phyloP scores from a whole-genome alignment of 768 basidiomycete species.

The Russula emetica region DNA sequence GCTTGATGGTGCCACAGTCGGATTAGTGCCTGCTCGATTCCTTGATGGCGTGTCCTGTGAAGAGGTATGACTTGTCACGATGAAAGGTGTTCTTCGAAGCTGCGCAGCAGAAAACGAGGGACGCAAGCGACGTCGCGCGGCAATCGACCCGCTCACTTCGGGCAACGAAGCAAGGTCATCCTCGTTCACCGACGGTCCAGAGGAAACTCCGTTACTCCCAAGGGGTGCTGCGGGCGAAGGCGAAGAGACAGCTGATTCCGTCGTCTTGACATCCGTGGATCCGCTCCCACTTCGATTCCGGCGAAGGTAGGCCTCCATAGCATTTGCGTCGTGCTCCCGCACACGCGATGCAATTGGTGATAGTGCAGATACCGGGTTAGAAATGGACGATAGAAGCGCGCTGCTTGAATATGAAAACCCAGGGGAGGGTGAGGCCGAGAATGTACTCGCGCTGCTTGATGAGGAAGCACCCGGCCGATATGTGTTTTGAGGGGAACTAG shows the following conservation, averaged over 20 bases:
- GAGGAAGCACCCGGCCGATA: slow-evolving; percentile 56
- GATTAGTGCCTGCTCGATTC: slow-evolving; percentile 65
- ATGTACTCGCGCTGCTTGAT: slow-evolving; percentile 43
- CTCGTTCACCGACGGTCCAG: slow-evolving; percentile 48
- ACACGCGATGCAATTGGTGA: slow-evolving; percentile 79
- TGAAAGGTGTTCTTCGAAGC: slow-evolving; percentile 42
- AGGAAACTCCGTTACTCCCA: slow-evolving; percentile 32
- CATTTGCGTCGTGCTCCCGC: slow-evolving; percentile 79
- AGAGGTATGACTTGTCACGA: slow-evolving; percentile 18
- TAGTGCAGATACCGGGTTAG: slow-evolving; percentile 46
- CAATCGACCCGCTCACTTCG: slow-evolving; percentile 47
- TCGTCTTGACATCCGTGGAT: slow-evolving; percentile 67
- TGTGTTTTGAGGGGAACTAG: slow-evolving; percentile 32
- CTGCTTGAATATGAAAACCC: slow-evolving; percentile 37
- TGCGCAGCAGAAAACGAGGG: slow-evolving; percentile 79
- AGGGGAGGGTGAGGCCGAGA: slow-evolving; percentile 38
- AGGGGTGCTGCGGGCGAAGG: slow-evolving; percentile 29
- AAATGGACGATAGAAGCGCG: slow-evolving; percentile 30
- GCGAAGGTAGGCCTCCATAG: slow-evolving; percentile 80
- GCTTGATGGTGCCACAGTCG: slow-evolving; percentile 44
- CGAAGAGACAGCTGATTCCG: slow-evolving; percentile 47
- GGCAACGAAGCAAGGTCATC: slow-evolving; percentile 52
- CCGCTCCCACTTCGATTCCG: slow-evolving; percentile 80
- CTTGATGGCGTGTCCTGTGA: slow-evolving; percentile 42
- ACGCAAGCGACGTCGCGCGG: slow-evolving; percentile 55